Evolutionary conservation across 2,329 filamentous ascomycete genomes (phyloP).

Genomic region (Chaetomium sp.): DNA sequence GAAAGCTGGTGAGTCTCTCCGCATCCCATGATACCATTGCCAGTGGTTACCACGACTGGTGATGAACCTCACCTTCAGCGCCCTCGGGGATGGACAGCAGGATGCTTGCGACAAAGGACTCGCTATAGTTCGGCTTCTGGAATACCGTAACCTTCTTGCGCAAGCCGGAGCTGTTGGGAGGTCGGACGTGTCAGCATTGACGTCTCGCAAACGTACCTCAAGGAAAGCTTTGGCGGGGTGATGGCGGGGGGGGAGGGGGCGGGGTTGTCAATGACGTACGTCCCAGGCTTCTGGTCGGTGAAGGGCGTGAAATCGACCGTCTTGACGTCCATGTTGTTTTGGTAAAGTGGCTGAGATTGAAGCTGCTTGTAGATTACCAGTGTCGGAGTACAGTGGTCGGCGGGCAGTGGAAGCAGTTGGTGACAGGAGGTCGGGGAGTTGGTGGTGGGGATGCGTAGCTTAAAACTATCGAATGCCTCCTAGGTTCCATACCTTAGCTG

Average conservation of each 20-base stretch:
- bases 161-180: slow-evolving; percentile 76
- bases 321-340: slow-evolving; percentile 65
- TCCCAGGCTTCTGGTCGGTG: slow-evolving; percentile 97
- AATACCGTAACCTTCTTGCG: slow-evolving; percentile 99
- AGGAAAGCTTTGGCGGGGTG: slow-evolving; percentile 18
- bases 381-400: neutral
- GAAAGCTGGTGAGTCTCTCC: slow-evolving; percentile 9
- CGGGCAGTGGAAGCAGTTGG: neutral
- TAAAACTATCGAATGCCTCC: slow-evolving; percentile 12
- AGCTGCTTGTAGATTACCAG: neutral
- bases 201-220: no score
- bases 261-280: slow-evolving; percentile 66
- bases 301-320: slow-evolving; percentile 84
- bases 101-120: slow-evolving; percentile 92
- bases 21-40: neutral
- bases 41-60: neutral
- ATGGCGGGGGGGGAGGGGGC: slow-evolving; percentile 41
- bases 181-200: slow-evolving; percentile 1
- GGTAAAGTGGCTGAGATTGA: neutral
- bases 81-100: slow-evolving; percentile 96
- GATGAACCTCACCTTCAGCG: slow-evolving; percentile 62
- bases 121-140: slow-evolving; percentile 92
- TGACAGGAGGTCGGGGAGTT: neutral
- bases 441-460: slow-evolving; percentile 11
- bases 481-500: no score